Conservation (phyloP, 768 basidiomycete genomes). For the Suillus cothurnatus region DNA sequence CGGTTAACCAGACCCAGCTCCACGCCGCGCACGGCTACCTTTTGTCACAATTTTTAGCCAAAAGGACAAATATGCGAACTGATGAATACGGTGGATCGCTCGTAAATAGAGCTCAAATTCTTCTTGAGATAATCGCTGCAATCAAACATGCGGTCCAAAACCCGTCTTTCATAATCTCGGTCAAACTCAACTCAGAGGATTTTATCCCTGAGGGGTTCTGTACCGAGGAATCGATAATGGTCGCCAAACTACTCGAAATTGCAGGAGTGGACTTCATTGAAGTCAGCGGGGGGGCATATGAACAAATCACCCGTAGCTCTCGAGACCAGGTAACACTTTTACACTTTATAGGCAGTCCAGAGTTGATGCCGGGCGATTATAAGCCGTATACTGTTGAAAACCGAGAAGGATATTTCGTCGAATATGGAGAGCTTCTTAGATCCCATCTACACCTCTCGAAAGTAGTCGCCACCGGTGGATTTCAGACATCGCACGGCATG, state of each 20-base stretch:
- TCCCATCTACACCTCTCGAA: conserved; percentile 28
- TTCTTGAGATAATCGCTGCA: conserved; percentile 48
- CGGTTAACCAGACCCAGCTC: conserved; percentile 27
- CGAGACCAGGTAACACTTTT: conserved; percentile 16
- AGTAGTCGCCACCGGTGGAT: conserved; percentile 34
- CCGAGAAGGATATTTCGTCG: conserved; percentile 34
- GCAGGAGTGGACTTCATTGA: conserved; percentile 43
- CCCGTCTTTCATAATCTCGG: conserved; percentile 32
- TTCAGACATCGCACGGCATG: conserved; percentile 31
- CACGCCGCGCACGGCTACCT: conserved; percentile 48
- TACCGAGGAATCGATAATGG: conserved; percentile 33
- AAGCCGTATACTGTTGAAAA: conserved; percentile 11
- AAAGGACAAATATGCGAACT: conserved; percentile 46
- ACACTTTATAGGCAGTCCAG: neutral
- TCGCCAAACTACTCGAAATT: conserved; percentile 35
- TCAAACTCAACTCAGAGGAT: conserved; percentile 37
- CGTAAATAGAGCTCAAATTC: conserved; percentile 52
- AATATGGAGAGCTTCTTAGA: conserved; percentile 30
- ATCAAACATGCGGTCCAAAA: conserved; percentile 41
- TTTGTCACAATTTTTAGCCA: conserved; percentile 51
- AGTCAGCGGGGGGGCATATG: conserved; percentile 42
- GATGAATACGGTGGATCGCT: conserved; percentile 60
- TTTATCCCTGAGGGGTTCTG: conserved; percentile 30
- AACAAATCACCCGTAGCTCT: conserved; percentile 15
- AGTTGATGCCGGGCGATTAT: conserved; percentile 8